Conservation (phyloP, 2,329 filamentous ascomycete species). For the Polytolypa hystricis region DNA sequence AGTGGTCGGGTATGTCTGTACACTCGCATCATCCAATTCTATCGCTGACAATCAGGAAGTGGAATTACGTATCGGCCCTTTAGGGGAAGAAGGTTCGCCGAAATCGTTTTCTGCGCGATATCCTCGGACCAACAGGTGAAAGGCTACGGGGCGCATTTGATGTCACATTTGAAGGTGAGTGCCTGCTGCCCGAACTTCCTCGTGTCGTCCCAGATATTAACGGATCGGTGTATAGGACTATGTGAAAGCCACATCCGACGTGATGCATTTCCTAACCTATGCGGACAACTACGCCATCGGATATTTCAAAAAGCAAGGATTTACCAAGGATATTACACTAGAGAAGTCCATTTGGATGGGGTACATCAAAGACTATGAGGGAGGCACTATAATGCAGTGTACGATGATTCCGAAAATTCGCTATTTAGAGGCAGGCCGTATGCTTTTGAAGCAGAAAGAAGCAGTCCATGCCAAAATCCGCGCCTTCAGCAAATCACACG, state of each 20-base stretch:
- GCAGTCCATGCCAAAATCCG: conserved; percentile 90
- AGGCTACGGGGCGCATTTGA: conserved; percentile 92
- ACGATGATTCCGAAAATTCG: conserved; percentile 91
- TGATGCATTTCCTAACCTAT: conserved; percentile 98
- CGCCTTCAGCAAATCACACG: conserved; percentile 77
- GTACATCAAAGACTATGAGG: conserved; percentile 99
- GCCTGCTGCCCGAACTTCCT: background rate
- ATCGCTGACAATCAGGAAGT: conserved; percentile 35
- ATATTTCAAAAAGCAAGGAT: conserved; percentile 98
- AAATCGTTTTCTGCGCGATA: conserved; percentile 98
- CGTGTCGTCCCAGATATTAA: conserved; percentile 3
- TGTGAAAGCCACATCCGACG: conserved; percentile 88
- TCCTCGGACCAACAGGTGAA: conserved; percentile 98
- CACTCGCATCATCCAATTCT: background rate
- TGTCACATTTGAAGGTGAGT: conserved; percentile 79
- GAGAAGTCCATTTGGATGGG: conserved; percentile 93
- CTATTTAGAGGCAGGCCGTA: conserved; percentile 83
- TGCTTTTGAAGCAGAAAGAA: conserved; percentile 96
- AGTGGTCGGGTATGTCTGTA: conserved; percentile 56
- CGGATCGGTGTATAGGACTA: conserved; percentile 50
- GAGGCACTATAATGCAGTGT: conserved; percentile 98
- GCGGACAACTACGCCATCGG: conserved; percentile 98
- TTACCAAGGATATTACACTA: conserved; percentile 95
- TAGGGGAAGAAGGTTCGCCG: conserved; percentile 81
- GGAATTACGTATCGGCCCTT: conserved; percentile 96